Evolutionary conservation across 805 yeast species (phyloP).

Genomic region (Suhomyces pyralidae): DNA sequence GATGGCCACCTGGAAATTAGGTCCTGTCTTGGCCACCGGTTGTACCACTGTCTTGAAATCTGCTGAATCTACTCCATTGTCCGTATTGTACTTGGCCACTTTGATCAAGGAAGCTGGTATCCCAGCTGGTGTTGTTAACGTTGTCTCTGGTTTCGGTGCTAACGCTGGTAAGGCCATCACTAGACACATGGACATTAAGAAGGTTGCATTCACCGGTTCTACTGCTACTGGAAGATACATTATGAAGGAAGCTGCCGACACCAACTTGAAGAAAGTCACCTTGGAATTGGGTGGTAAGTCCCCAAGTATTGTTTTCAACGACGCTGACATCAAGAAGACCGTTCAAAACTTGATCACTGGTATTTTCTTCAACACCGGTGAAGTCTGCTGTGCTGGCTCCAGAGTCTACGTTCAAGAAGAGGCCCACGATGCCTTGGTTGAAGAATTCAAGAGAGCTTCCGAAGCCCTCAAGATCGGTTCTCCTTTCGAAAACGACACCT

Average conservation of each 20-base stretch:
- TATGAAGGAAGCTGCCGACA: constrained; percentile 74
- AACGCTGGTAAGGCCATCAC: constrained; percentile 81
- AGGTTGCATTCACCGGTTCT: constrained; percentile 94
- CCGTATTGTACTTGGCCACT: constrained; percentile 73
- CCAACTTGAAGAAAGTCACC: constrained; percentile 84
- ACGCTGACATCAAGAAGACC: constrained; percentile 75
- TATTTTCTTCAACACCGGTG: constrained; percentile 92
- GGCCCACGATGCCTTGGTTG: constrained; percentile 73
- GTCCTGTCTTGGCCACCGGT: constrained; percentile 90
- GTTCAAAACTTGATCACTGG: constrained; percentile 74
- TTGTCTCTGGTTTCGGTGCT: constrained; percentile 83
- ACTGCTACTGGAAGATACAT: constrained; percentile 85
- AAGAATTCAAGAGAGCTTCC: constrained; percentile 58
- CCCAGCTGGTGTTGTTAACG: constrained; percentile 88
- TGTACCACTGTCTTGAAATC: constrained; percentile 85
- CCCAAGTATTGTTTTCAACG: constrained; percentile 84
- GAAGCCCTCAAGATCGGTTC: constrained; percentile 65
- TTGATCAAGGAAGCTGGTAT: constrained; percentile 78
- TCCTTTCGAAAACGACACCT: constrained; percentile 74
- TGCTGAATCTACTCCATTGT: constrained; percentile 89
- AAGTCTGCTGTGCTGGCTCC: constrained; percentile 94
- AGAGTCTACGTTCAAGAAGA: constrained; percentile 85
- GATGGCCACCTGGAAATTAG: constrained; percentile 94
- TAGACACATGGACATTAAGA: constrained; percentile 75
- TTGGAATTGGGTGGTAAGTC: constrained; percentile 97